A percentile compares a stretch with the other conserved stretches of the same genome.
Conservation (phyloP, 192 early-diverging fungal genomes). For the Podila epigama region DNA sequence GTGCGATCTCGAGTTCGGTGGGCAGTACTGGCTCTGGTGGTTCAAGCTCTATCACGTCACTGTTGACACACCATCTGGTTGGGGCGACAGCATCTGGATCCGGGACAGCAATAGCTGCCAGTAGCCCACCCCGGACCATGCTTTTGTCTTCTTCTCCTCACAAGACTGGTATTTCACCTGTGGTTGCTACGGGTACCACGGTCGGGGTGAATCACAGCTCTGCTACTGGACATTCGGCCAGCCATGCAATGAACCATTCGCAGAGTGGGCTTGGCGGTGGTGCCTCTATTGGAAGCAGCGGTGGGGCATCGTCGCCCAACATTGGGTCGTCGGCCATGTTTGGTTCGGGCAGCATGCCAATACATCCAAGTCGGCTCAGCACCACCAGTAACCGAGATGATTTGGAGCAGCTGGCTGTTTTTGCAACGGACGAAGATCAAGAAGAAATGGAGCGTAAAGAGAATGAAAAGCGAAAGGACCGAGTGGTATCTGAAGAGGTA, state of each 20-base stretch:
- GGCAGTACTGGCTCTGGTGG: slow-evolving; percentile 45
- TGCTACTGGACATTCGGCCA: not conserved
- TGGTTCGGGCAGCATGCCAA: slow-evolving; percentile 19
- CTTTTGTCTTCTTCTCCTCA: slow-evolving; percentile 34
- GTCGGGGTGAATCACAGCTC: slow-evolving; percentile 17
- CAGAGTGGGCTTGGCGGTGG: not conserved
- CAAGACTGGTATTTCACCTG: slow-evolving; percentile 26
- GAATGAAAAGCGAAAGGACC: slow-evolving; percentile 13
- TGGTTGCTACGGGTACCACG: slow-evolving; percentile 39
- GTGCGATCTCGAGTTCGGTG: slow-evolving; percentile 44
- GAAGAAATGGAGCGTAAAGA: slow-evolving; percentile 9
- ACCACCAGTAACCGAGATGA: slow-evolving; percentile 36
- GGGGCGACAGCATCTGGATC: slow-evolving; percentile 14
- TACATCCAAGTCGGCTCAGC: slow-evolving; percentile 40
- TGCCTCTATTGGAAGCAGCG: not conserved
- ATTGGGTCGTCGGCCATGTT: slow-evolving; percentile 11
- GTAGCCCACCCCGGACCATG: slow-evolving; percentile 43
- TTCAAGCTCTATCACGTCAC: slow-evolving; percentile 32
- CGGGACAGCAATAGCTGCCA: slow-evolving; percentile 8
- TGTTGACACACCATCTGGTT: slow-evolving; percentile 29
- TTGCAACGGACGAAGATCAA: slow-evolving; percentile 49
- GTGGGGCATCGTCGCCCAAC: slow-evolving; percentile 22
- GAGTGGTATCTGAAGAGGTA: too few relatives aligned
- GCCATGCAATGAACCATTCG: not conserved
- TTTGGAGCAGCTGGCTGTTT: slow-evolving; percentile 44